Percentiles rank a stretch among this genome's conserved stretches.
phyloP scores from a whole-genome alignment of 495 filamentous ascomycete genomes.

The Hypoxylon rickii region DNA sequence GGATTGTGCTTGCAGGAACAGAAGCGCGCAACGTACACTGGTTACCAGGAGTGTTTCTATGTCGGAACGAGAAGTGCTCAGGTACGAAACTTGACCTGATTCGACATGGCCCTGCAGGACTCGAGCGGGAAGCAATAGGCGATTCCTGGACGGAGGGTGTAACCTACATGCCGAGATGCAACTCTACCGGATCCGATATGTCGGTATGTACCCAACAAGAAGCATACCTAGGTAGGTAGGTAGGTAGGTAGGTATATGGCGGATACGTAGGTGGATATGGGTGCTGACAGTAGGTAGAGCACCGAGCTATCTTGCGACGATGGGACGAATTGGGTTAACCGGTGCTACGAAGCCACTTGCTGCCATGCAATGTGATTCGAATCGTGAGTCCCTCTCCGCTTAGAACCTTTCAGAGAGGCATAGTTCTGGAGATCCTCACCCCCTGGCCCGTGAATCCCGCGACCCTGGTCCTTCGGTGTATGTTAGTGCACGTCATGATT shows the following conservation, averaged over 20 bases:
- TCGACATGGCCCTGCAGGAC: conserved; percentile 20
- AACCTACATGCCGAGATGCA: conserved; percentile 26
- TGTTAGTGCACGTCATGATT: conserved; percentile 12
- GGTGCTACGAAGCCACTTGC: background rate
- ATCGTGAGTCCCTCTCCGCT: background rate
- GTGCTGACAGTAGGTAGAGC: background rate
- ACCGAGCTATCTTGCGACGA: background rate
- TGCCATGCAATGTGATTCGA: background rate
- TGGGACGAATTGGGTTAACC: background rate
- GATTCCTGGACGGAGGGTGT: conserved; percentile 17
- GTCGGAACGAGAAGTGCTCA: conserved; percentile 23
- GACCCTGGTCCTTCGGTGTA: conserved; percentile 8
- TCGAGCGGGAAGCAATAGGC: conserved; percentile 32
- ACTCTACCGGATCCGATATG: conserved; percentile 17
- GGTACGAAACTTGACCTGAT: conserved; percentile 18
- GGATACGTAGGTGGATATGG: background rate
- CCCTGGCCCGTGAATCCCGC: background rate
- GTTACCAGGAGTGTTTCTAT: conserved; percentile 19
- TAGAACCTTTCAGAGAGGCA: conserved; percentile 15
- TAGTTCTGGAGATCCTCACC: background rate
- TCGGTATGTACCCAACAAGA: conserved; percentile 20
- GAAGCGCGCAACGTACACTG: conserved; percentile 11
- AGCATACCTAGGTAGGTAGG: background rate
- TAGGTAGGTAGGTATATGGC: background rate
- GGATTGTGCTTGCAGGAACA: conserved; percentile 17